Evolutionary conservation across 75 land plant genomes (phyloP).

Genomic region (Selaginella moellendorffii): DNA sequence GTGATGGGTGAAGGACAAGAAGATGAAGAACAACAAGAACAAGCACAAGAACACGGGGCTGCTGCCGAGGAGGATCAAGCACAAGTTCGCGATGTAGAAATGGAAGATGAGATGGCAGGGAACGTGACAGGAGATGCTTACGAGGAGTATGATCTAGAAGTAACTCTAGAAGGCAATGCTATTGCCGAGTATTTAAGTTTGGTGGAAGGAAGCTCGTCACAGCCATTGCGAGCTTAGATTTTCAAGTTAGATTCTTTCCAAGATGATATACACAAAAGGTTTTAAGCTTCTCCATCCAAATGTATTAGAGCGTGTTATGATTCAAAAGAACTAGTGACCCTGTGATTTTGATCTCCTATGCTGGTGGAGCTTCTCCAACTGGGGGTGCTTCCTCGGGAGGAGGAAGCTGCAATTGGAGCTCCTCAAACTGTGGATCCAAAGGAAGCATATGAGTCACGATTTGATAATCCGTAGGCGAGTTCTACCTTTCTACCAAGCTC

Average conservation of each 20-base stretch:
- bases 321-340: no score
- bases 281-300: no score
- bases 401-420: not conserved
- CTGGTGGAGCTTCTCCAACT: not conserved
- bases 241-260: no score
- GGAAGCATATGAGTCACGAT: not conserved
- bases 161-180: slow-evolving; percentile 81
- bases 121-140: slow-evolving; percentile 54
- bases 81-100: slow-evolving; percentile 42
- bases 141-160: slow-evolving; percentile 79
- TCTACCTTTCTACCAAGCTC: slow-evolving; percentile 46
- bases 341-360: no score
- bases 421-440: not conserved
- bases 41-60: no score
- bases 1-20: no score
- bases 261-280: no score
- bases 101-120: slow-evolving; percentile 69
- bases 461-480: not conserved
- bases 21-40: no score
- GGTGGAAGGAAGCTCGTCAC: slow-evolving; percentile 16
- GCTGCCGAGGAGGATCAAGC: slow-evolving; percentile 1
- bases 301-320: no score
- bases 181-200: slow-evolving; percentile 57
- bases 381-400: not conserved
- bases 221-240: no score